Evolutionary conservation across 2,329 filamentous ascomycete species (phyloP).

Genomic region (Fusarium odoratissimum): DNA sequence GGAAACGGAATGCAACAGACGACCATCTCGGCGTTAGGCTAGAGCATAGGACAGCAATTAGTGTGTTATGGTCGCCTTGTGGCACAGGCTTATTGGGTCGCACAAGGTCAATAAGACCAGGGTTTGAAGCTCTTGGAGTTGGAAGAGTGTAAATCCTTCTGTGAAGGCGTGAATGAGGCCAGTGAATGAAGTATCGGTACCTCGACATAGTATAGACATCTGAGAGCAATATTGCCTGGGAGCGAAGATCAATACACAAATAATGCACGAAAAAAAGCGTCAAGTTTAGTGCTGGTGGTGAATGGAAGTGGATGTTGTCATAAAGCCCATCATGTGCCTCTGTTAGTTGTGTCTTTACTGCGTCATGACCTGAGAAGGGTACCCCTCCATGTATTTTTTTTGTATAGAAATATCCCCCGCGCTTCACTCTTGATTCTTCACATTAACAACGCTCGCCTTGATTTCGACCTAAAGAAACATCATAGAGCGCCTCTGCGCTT

Average conservation of each 20-base stretch:
- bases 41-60: slow-evolving; percentile 27
- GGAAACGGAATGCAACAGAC: slow-evolving; percentile 26
- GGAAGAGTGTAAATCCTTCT: slow-evolving; percentile 16
- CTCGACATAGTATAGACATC: slow-evolving; percentile 3
- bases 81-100: slow-evolving; percentile 47
- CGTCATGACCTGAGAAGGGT: slow-evolving; percentile 37
- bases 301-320: slow-evolving; percentile 29
- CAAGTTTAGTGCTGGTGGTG: slow-evolving; percentile 2
- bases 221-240: background rate
- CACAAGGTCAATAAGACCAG: slow-evolving; percentile 24
- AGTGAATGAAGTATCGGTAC: slow-evolving; percentile 12
- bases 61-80: slow-evolving; percentile 40
- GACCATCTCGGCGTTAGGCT: slow-evolving; percentile 20
- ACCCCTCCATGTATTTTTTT: slow-evolving; percentile 31
- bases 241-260: slow-evolving; percentile 1
- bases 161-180: slow-evolving; percentile 27
- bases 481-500: background rate
- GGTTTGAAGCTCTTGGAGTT: slow-evolving; percentile 29
- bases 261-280: background rate
- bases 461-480: background rate
- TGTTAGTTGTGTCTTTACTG: slow-evolving; percentile 30
- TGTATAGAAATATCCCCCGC: slow-evolving; percentile 5
- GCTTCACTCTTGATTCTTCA: slow-evolving; percentile 11
- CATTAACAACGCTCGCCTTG: background rate
- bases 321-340: slow-evolving; percentile 30